These are phyloP conservation scores for Penicillium sp. DNA, from an alignment of 2,329 filamentous ascomycete genomes.

Conservation along the genomic window DNA sequence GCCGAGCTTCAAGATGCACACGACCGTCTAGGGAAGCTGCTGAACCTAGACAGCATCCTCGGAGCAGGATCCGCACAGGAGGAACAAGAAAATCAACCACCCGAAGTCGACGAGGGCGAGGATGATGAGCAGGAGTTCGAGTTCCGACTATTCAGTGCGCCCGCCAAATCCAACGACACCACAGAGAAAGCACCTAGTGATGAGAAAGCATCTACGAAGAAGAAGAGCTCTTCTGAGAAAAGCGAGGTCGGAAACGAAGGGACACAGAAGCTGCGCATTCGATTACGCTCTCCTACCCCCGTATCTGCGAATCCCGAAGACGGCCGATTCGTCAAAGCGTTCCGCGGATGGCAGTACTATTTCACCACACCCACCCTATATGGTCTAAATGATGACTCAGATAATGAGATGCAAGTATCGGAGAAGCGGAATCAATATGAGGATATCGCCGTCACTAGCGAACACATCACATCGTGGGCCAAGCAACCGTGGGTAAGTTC, in stretches of 20 bases:
- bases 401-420: slow-evolving; percentile 16
- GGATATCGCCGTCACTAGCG: slow-evolving; percentile 41
- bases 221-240: not conserved
- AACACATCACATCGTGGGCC: slow-evolving; percentile 36
- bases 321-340: slow-evolving; percentile 45
- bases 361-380: slow-evolving; percentile 41
- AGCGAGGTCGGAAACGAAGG: slow-evolving; percentile 4
- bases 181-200: not conserved
- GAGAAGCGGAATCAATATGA: slow-evolving; percentile 37
- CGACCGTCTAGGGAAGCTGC: slow-evolving; percentile 37
- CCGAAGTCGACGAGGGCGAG: slow-evolving; percentile 19
- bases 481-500: slow-evolving; percentile 41
- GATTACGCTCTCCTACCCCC: slow-evolving; percentile 45
- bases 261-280: slow-evolving; percentile 44
- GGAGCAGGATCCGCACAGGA: not conserved
- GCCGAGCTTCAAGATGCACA: slow-evolving; percentile 33
- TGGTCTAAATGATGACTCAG: slow-evolving; percentile 9
- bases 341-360: slow-evolving; percentile 48
- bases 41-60: slow-evolving; percentile 37
- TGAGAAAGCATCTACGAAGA: not conserved
- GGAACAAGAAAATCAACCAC: slow-evolving; percentile 5
- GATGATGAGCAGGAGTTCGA: slow-evolving; percentile 50
- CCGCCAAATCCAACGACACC: slow-evolving; percentile 22
- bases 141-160: slow-evolving; percentile 46
- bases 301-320: slow-evolving; percentile 29